phyloP scores from a whole-genome alignment of 768 basidiomycete species.

The Scleroderma citrinum region DNA sequence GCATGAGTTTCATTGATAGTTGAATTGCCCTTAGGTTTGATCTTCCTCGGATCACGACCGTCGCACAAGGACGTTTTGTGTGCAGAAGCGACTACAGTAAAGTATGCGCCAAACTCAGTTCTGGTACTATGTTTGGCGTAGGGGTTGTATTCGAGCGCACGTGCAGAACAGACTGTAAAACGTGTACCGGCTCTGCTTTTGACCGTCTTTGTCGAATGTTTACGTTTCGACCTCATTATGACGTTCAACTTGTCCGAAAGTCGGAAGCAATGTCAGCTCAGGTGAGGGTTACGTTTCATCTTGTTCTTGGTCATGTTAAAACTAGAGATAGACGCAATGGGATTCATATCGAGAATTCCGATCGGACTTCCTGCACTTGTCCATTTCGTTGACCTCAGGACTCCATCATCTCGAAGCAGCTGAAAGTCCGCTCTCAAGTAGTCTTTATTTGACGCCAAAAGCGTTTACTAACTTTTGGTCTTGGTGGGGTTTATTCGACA shows the following conservation, averaged over 20 bases:
- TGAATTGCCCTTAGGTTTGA: conserved; percentile 17
- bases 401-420: conserved; percentile 29
- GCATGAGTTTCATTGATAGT: not conserved
- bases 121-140: conserved; percentile 84
- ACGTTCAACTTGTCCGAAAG: conserved; percentile 59
- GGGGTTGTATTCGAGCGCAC: conserved; percentile 79
- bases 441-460: conserved; percentile 80
- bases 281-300: conserved; percentile 30
- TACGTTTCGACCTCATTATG: conserved; percentile 74
- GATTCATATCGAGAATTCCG: conserved; percentile 89
- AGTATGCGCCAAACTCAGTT: conserved; percentile 75
- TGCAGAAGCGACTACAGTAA: conserved; percentile 45
- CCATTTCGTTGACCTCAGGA: conserved; percentile 75
- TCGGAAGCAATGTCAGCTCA: conserved; percentile 35
- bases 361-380: conserved; percentile 91
- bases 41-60: conserved; percentile 2
- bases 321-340: conserved; percentile 31
- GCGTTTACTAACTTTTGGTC: conserved; percentile 86
- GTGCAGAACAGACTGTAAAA: conserved; percentile 61
- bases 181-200: conserved; percentile 57
- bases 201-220: conserved; percentile 78
- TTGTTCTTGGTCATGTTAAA: not conserved
- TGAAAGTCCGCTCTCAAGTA: conserved; percentile 42
- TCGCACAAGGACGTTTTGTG: conserved; percentile 15
- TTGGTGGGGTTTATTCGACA: conserved; percentile 87